phyloP scores from a whole-genome alignment of 371 early-diverging fungal species.

The Amoeboaphelidium occidentale region DNA sequence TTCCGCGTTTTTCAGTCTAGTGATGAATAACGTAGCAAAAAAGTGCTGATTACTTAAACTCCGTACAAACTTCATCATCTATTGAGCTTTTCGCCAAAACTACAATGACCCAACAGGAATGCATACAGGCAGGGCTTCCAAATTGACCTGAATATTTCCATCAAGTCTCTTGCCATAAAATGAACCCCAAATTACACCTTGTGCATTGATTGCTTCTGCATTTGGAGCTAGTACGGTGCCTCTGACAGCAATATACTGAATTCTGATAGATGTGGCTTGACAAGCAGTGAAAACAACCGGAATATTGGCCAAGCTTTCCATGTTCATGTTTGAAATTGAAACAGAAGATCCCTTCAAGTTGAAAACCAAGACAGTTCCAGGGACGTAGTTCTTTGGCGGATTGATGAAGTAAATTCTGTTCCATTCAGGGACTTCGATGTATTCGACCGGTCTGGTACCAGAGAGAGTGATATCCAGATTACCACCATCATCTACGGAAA shows the following conservation, averaged over 20 bases:
- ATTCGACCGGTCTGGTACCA: no score
- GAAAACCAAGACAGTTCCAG: not conserved
- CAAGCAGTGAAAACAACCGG: not conserved
- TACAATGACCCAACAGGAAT: not conserved
- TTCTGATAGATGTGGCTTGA: not conserved
- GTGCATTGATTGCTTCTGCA: not conserved
- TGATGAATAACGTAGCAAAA: no score
- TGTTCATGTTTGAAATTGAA: not conserved
- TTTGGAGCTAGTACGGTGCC: not conserved
- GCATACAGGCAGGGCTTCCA: not conserved
- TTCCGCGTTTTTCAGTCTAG: no score
- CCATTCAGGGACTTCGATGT: no score
- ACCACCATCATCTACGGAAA: no score
- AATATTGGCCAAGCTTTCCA: not conserved
- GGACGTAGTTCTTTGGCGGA: no score
- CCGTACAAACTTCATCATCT: no score
- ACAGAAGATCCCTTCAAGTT: not conserved
- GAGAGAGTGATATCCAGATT: no score
- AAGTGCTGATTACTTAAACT: no score
- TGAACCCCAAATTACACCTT: not conserved
- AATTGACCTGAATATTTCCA: not conserved
- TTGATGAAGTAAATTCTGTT: no score
- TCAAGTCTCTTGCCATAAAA: not conserved
- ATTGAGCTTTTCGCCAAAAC: no score
- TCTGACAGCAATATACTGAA: not conserved